Evolutionary conservation across 306 rosid species (phyloP), one percentile per base, ranked within the genome.

Genomic region (Casuarina cunninghamiana): DNA sequence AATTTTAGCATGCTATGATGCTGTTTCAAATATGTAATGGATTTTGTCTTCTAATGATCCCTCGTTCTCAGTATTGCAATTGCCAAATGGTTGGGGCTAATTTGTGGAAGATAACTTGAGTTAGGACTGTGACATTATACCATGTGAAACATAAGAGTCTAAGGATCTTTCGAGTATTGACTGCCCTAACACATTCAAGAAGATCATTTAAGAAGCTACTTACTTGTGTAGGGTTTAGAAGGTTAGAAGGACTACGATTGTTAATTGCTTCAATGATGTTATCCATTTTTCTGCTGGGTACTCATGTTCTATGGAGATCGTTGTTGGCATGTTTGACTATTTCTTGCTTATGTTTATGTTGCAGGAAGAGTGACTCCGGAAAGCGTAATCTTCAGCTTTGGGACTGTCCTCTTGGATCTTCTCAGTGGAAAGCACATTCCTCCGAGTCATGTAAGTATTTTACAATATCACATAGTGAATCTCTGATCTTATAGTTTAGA

Each of bases 351-450:
- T 50, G 8, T 69, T 43, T 74, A 9, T 77, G 84, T 62, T 82
- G 54, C 68, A 90, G 97, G 97, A 80, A 85, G 93, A 78, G 93
- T 91, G 78, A 91, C 97, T 44, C 89, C 91, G 3, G 93, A 91
- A 90, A 89, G 94, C 85, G 93, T 90, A 46, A 84, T 87, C 55
- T 90, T 88, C 85, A 90, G 94, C 83, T 90, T 88, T 85, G 97
- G 97, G 80, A 91, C 97, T 62, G 91, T 91, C 46, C 85, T 91
- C 71, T 84, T 91, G 85, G 97, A 91, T 87, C 93, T 91, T 51
- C 93, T 91, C 60, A 91, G 93, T 44, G 97, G 97, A 72, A 91
- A 91, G 87, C 97, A 88, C 86, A 91, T 91, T 77, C 97, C 97
- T 75, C 94, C 97, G 57, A 83, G 85, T 77, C 94, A 88, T 71